A percentile compares a stretch with the other conserved stretches of the same genome.
These are phyloP conservation scores for Aspergillus sp. DNA, from an alignment of 2,329 filamentous ascomycete species.

Conservation along the genomic window DNA sequence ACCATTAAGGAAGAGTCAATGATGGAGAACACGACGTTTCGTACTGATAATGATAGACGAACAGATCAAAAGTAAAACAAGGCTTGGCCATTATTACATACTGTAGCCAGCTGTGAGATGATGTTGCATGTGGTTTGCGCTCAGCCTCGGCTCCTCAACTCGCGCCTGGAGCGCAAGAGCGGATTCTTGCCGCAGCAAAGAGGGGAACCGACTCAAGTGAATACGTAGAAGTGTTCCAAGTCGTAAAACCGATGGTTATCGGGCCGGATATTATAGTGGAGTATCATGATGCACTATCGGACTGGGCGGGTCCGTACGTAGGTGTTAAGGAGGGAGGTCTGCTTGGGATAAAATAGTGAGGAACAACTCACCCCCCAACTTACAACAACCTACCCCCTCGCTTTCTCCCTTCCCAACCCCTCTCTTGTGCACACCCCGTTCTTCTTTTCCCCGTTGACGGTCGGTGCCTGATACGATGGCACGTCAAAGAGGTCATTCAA, in stretches of 20 bases:
- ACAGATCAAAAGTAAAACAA: neutral
- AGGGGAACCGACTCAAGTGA: neutral
- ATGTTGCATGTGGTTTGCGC: neutral
- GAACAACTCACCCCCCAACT: neutral
- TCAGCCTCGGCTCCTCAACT: constrained; percentile 5
- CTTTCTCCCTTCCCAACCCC: neutral
- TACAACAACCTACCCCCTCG: neutral
- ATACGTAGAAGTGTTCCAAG: neutral
- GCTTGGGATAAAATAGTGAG: neutral
- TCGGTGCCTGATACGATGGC: constrained; percentile 31
- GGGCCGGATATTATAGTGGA: neutral
- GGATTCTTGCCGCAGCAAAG: neutral
- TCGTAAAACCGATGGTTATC: neutral
- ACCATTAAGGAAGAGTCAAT: neutral
- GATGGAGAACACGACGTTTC: neutral
- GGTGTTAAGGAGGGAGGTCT: neutral
- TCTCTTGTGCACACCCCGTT: neutral
- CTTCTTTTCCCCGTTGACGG: constrained; percentile 2
- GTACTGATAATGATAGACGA: neutral
- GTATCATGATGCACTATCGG: neutral
- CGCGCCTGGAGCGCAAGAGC: neutral
- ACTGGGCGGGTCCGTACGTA: neutral
- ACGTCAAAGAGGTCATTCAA: constrained; percentile 41
- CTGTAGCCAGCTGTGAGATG: neutral
- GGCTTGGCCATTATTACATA: neutral